Base-by-base conservation (phyloP, 169 alveolate species). In the Perkinsus olseni region DNA sequence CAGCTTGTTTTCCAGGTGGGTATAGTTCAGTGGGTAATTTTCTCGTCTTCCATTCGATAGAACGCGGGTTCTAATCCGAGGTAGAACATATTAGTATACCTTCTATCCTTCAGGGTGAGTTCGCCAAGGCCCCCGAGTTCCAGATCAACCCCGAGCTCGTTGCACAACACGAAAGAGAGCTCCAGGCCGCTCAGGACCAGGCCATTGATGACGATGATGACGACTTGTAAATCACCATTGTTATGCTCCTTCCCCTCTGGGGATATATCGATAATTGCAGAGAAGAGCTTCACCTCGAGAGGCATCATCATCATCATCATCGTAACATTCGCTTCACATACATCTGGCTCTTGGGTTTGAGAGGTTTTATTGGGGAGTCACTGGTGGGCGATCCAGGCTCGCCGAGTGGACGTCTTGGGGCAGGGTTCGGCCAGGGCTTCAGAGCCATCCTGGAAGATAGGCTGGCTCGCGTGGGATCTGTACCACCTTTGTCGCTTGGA, bases 111-210 rank as follows among this genome's bases (percentile, higher is more conserved):
- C 97, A 96, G 11, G 98, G 98, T 6, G 98, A 97, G 93, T 96
- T 96, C 91, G 98, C 98, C n/a, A 97, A 97, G 94, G 98, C 98
- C 82, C 98, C 98, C n/a, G 98, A 96, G 93, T 95, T 97, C 94
- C 95, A 94, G 91, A 97, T 97, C 91, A 97, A 97, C 94, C 97
- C 97, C 38, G 94, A 95, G 92, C 92, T 96, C 37, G 98, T 97
- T 51, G 95, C 97, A 38, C 98, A 96, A 92, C 96, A 96, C 92
- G 98, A 97, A 94, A 95, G 96, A 90, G 98, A 97, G 92, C 95
- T 96, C 74, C 97, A 93, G 93, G 97, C 96, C 90, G 98, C 98
- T 24, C 82, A 62, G 34, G 82, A 62, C 82, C 82, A 62, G 82
- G 82, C 82, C 1, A 62, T 62, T 62, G 82, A 62, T 28, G 82